Evolutionary conservation across 2,329 filamentous ascomycete genomes (phyloP), one percentile per base, ranked within the genome.

Genomic region (Cladosporium phlei): DNA sequence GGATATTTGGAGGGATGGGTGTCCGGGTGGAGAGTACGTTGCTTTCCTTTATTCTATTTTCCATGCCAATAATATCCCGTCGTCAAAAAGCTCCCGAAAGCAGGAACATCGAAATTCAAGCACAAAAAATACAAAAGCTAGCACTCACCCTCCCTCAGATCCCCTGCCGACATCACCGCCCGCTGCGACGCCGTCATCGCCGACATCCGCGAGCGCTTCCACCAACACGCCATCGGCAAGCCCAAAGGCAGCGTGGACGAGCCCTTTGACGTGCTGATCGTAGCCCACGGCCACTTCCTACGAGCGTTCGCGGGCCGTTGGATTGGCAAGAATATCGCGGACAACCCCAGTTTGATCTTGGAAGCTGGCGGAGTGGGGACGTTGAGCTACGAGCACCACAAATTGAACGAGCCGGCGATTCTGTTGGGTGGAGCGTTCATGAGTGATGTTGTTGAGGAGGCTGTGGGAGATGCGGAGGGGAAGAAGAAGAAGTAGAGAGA

Each of bases 1-100:
- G 88, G 85, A 93, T 70, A 94, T 95, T 52, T 95, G 88, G 88
- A 74, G 73, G 16, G 87, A 95, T 64, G 88, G 88, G 1, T 95
- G 89, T 69, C 85, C 85, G 0, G 86, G 84, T 2, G 89, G 89
- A 35, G 70, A 76, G 58, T 72, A 78, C 45, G 59, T 57, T n/a
- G 29, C 9, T 3, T 14, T 17, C 4, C 20, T 8, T 16, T n/a
- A n/a, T n/a, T n/a, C n/a, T n/a, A n/a, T n/a, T n/a, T n/a, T n/a
- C n/a, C n/a, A n/a, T n/a, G n/a, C n/a, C n/a, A n/a, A n/a, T n/a
- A n/a, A n/a, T n/a, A n/a, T n/a, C n/a, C n/a, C n/a, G n/a, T n/a
- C n/a, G n/a, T n/a, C n/a, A n/a, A n/a, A n/a, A n/a, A n/a, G n/a
- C n/a, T n/a, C n/a, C n/a, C n/a, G n/a, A n/a, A n/a, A n/a, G n/a